These are phyloP conservation scores for Kwoniella bestiolae DNA, from an alignment of 768 basidiomycete genomes.

Conservation along the genomic window DNA sequence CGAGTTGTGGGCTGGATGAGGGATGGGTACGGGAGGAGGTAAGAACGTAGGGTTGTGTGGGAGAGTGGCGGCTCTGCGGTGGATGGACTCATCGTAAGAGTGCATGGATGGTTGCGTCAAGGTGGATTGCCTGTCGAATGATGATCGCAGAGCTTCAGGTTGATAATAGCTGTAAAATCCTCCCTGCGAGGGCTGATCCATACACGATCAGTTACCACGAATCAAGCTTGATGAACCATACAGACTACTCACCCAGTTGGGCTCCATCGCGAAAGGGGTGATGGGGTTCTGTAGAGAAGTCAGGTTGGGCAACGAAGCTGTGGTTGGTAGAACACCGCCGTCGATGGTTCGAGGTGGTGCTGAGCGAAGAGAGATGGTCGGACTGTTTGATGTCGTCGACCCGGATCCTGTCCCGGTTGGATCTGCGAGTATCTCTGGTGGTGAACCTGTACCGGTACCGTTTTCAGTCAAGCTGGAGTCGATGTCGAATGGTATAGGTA, in stretches of 20 bases:
- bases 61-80: slow-evolving; percentile 14
- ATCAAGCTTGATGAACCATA: not conserved
- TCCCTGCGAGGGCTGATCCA: slow-evolving; percentile 25
- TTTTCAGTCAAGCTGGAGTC: not conserved
- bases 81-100: slow-evolving; percentile 1
- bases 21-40: slow-evolving; percentile 11
- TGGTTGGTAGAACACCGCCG: not conserved
- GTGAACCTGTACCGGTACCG: not conserved
- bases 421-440: not conserved
- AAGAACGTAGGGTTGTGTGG: slow-evolving; percentile 3
- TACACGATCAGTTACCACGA: not conserved
- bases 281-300: slow-evolving; percentile 15
- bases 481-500: too few relatives aligned
- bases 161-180: slow-evolving; percentile 26
- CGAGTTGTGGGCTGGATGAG: not conserved
- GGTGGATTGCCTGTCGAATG: slow-evolving; percentile 13
- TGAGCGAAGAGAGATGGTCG: not conserved
- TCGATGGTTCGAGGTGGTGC: slow-evolving; percentile 1
- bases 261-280: slow-evolving; percentile 26
- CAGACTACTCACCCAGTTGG: slow-evolving; percentile 29
- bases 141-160: slow-evolving; percentile 15
- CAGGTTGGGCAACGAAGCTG: slow-evolving; percentile 31
- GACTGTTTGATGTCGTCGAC: not conserved
- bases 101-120: slow-evolving; percentile 10
- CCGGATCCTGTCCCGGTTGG: not conserved